phyloP scores from a whole-genome alignment of 768 basidiomycete genomes.

The Coprinopsis sp. region DNA sequence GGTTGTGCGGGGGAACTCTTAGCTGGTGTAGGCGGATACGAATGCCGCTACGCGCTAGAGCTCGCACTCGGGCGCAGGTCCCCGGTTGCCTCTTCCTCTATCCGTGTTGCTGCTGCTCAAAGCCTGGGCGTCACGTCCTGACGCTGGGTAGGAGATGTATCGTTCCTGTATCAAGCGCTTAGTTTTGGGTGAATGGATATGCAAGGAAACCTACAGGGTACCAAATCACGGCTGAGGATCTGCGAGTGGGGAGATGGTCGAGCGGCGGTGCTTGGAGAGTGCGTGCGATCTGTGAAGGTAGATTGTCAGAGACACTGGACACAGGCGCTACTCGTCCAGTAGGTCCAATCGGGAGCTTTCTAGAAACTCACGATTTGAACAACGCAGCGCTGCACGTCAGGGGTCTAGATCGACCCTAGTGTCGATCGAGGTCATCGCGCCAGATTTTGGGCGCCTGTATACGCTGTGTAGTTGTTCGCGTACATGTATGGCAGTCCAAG shows the following conservation, averaged over 20 bases:
- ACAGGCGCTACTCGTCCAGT: no score
- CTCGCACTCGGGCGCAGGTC: not conserved
- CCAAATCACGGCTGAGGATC: constrained; percentile 8
- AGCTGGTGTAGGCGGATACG: constrained; percentile 3
- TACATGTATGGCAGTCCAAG: no score
- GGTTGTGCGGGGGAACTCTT: not conserved
- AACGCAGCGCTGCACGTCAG: constrained; percentile 2
- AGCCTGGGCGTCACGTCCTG: constrained; percentile 1
- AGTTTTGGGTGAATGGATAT: not conserved
- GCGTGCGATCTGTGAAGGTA: constrained; percentile 9
- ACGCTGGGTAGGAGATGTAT: constrained; percentile 1
- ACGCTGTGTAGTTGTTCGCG: no score
- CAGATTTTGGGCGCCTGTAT: no score
- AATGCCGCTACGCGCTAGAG: constrained; percentile 1
- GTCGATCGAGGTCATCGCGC: not conserved
- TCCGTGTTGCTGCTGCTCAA: no score
- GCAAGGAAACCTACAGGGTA: constrained; percentile 5
- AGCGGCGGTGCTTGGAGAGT: constrained; percentile 1
- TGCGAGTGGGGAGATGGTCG: constrained; percentile 2
- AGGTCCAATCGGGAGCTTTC: no score
- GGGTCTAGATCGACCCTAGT: not conserved
- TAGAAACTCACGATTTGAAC: constrained; percentile 1
- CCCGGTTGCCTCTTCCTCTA: no score
- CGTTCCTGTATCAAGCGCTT: constrained; percentile 5
- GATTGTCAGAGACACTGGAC: no score